Conservation (phyloP, 805 yeast genomes). For the Starmerella stellata region DNA sequence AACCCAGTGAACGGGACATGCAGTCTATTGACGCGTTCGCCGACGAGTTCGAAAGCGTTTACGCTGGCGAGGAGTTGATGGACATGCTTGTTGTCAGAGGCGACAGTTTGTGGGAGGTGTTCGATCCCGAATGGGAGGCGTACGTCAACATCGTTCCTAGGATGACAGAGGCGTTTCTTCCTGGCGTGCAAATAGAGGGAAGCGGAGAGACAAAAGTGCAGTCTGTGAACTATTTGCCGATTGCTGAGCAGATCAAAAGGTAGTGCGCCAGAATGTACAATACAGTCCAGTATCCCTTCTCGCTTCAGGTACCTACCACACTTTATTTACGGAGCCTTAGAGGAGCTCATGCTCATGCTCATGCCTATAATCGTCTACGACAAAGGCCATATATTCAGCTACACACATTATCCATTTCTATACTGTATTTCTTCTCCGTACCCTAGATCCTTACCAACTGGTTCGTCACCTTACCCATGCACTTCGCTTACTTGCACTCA, state of each 20-base stretch:
- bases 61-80: constrained; percentile 3
- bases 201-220: constrained; percentile 4
- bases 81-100: constrained; percentile 8
- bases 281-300: no score
- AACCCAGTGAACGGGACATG: constrained; percentile 6
- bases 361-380: no score
- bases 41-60: constrained; percentile 3
- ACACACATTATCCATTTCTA: no score
- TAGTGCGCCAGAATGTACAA: no score
- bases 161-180: constrained; percentile 5
- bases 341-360: no score
- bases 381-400: no score
- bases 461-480: no score
- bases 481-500: no score
- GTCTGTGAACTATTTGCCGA: constrained; percentile 10
- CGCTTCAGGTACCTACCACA: no score
- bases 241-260: constrained; percentile 8
- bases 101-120: constrained; percentile 10
- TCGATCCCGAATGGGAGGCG: constrained; percentile 4
- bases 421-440: no score
- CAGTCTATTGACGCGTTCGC: constrained; percentile 6
- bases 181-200: constrained; percentile 4
- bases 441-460: no score
- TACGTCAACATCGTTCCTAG: constrained; percentile 9
- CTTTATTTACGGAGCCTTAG: no score